Evolutionary conservation across 768 basidiomycete species (phyloP).

Genomic region (Pleurotus pulmonarius): DNA sequence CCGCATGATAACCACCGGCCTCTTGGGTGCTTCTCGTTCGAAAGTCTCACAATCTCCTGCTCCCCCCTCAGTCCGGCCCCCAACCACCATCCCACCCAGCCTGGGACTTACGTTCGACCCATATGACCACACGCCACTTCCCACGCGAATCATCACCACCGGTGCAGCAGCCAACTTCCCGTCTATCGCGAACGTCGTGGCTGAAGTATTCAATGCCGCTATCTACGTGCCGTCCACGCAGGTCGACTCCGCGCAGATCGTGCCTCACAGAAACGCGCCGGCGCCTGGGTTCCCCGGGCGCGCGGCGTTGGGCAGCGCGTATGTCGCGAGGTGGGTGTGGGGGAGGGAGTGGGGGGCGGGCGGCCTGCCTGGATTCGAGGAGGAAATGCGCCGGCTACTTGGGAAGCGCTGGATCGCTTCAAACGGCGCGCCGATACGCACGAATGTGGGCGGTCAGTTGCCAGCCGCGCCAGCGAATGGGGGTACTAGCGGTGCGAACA

Average conservation of each 20-base stretch:
- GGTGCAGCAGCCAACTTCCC: constrained; percentile 87
- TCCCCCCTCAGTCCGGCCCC: constrained; percentile 21
- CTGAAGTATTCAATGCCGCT: constrained; percentile 80
- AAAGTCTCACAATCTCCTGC: constrained; percentile 24
- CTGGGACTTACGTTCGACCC: constrained; percentile 76
- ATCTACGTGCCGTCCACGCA: constrained; percentile 74
- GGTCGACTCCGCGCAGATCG: constrained; percentile 70
- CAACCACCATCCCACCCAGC: constrained; percentile 30
- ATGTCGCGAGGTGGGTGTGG: constrained; percentile 86
- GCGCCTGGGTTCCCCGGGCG: constrained; percentile 65
- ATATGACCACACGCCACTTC: constrained; percentile 66
- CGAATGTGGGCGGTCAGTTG: constrained; percentile 46
- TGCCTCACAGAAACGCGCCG: constrained; percentile 72
- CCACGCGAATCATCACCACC: constrained; percentile 61
- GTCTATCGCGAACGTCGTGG: constrained; percentile 71
- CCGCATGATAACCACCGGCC: constrained; percentile 63
- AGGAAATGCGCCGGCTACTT: constrained; percentile 69
- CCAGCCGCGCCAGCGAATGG: constrained; percentile 12
- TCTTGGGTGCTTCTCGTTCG: constrained; percentile 44
- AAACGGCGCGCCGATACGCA: constrained; percentile 54
- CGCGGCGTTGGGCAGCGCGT: constrained; percentile 70
- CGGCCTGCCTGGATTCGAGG: constrained; percentile 66
- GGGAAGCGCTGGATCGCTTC: constrained; percentile 73
- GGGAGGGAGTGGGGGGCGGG: constrained; percentile 54
- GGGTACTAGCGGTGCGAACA: constrained; percentile 51